Conservation (phyloP, 163 green algal genomes). For the Chlamydomonas reinhardtii region DNA sequence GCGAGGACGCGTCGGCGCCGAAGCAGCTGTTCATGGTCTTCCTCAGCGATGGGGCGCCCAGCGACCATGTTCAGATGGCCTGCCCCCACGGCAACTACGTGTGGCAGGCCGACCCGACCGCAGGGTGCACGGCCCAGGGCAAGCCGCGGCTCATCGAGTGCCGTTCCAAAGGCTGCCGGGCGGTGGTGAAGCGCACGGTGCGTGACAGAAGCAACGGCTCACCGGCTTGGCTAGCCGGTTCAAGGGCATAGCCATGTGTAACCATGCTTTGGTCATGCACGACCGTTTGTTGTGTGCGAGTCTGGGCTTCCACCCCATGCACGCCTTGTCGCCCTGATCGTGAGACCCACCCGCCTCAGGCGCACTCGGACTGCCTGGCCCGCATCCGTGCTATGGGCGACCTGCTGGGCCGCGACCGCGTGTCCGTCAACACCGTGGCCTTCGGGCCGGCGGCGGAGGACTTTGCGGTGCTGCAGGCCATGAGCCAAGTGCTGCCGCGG, state of each 20-base stretch:
- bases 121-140: not conserved
- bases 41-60: slow-evolving; percentile 51
- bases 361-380: not conserved
- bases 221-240: too few relatives aligned
- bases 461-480: slow-evolving; percentile 45
- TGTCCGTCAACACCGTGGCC: slow-evolving; percentile 51
- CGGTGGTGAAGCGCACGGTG: too few relatives aligned
- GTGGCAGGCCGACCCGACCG: not conserved
- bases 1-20: not conserved
- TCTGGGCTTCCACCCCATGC: too few relatives aligned
- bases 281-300: too few relatives aligned
- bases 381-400: slow-evolving; percentile 37
- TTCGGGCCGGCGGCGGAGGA: slow-evolving; percentile 47
- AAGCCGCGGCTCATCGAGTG: not conserved
- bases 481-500: slow-evolving; percentile 43
- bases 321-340: too few relatives aligned
- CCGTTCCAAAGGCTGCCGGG: not conserved
- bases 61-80: slow-evolving; percentile 10
- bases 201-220: too few relatives aligned
- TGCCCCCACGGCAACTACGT: slow-evolving; percentile 18
- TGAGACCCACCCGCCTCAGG: too few relatives aligned
- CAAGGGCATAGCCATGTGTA: too few relatives aligned
- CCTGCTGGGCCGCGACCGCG: slow-evolving; percentile 49
- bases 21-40: slow-evolving; percentile 48
- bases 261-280: too few relatives aligned